A percentile compares a stretch with the other conserved stretches of the same genome.
These are phyloP conservation scores for Prototheca stagnorum DNA, from an alignment of 163 green algal genomes.

Conservation along the genomic window DNA sequence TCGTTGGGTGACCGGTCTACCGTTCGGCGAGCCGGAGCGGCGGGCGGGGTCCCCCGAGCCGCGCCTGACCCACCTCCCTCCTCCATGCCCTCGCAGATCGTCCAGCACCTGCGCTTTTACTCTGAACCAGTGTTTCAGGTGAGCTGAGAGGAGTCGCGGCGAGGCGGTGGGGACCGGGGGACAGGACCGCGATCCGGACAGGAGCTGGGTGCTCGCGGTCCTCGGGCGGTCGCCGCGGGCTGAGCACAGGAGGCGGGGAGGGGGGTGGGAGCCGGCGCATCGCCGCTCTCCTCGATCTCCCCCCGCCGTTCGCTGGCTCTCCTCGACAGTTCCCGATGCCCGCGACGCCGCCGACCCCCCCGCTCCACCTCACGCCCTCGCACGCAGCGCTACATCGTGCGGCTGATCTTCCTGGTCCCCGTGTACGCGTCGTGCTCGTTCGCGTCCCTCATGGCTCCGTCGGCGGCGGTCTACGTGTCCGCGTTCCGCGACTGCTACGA, in stretches of 20 bases:
- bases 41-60: not conserved
- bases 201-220: not conserved
- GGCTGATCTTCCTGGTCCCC: slow-evolving; percentile 96
- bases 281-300: too few species aligned
- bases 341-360: too few species aligned
- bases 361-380: too few species aligned
- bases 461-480: slow-evolving; percentile 73
- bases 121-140: slow-evolving; percentile 76
- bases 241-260: too few species aligned
- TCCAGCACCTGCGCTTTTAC: slow-evolving; percentile 73
- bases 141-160: not conserved
- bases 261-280: too few species aligned
- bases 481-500: slow-evolving; percentile 89
- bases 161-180: not conserved
- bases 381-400: slow-evolving; percentile 90
- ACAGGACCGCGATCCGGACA: not conserved
- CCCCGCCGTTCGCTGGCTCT: too few species aligned
- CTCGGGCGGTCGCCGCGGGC: too few species aligned
- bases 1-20: not conserved
- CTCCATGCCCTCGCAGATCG: slow-evolving; percentile 40
- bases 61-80: not conserved
- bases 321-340: too few species aligned
- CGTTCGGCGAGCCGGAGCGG: not conserved
- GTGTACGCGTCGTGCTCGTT: slow-evolving; percentile 80
- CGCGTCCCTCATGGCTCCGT: slow-evolving; percentile 50